These are phyloP conservation scores for Ophiostoma ips DNA, from an alignment of 2,329 filamentous ascomycete genomes.

Conservation along the genomic window DNA sequence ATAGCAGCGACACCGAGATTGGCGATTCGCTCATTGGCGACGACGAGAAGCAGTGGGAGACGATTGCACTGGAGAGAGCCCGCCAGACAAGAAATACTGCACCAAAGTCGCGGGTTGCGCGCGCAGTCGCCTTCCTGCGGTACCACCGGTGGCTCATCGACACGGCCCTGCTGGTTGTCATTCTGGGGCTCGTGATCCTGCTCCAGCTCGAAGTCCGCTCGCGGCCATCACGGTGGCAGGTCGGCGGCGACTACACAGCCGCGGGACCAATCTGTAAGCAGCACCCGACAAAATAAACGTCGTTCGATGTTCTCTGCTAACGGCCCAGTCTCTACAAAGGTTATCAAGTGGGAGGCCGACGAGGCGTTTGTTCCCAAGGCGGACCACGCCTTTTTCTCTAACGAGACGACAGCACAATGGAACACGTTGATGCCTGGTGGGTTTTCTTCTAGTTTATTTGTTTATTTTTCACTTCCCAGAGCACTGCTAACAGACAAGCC, in stretches of 20 bases:
- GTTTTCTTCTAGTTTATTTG: background rate
- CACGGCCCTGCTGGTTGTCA: conserved; percentile 20
- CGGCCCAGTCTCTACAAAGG: conserved; percentile 21
- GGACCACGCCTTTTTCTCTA: conserved; percentile 25
- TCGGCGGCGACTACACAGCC: conserved; percentile 26
- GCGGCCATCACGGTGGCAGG: conserved; percentile 17
- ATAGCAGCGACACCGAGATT: conserved; percentile 20
- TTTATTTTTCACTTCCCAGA: background rate
- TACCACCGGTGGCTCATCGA: conserved; percentile 22
- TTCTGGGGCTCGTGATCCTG: conserved; percentile 19
- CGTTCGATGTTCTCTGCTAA: background rate
- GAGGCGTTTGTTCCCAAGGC: conserved; percentile 24
- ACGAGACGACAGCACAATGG: conserved; percentile 24
- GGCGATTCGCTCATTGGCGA: conserved; percentile 21
- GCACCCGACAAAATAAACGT: too few species aligned
- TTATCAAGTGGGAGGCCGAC: conserved; percentile 26
- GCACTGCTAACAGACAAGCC: conserved; percentile 1
- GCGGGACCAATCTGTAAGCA: conserved; percentile 23
- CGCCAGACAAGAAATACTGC: background rate
- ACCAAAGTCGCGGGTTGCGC: conserved; percentile 5
- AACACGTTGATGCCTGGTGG: conserved; percentile 24
- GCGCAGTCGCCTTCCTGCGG: conserved; percentile 6
- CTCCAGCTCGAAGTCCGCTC: conserved; percentile 9
- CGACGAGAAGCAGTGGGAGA: conserved; percentile 20
- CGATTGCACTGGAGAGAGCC: conserved; percentile 6